Evolutionary conservation across 2,329 filamentous ascomycete genomes (phyloP).

Genomic region (Neofusicoccum cordaticola): DNA sequence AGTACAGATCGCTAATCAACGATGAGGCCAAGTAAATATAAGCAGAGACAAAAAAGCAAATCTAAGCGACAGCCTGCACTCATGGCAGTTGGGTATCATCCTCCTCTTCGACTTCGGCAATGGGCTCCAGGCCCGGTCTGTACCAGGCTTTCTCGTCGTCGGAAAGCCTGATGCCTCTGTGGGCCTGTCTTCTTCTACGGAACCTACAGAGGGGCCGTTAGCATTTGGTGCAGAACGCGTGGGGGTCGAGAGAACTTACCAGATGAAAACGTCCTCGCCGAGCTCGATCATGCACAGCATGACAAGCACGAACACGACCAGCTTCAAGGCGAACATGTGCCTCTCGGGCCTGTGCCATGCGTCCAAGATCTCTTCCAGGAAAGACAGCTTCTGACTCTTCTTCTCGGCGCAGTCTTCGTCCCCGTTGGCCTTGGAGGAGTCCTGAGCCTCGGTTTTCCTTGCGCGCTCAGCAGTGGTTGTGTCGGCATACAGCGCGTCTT

Average conservation of each 20-base stretch:
- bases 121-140: slow-evolving; percentile 12
- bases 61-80: slow-evolving; percentile 16
- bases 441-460: slow-evolving; percentile 5
- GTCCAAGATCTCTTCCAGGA: slow-evolving; percentile 4
- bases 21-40: background rate
- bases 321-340: slow-evolving; percentile 9
- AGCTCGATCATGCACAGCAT: slow-evolving; percentile 16
- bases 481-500: slow-evolving; percentile 9
- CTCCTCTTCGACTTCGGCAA: slow-evolving; percentile 12
- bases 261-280: slow-evolving; percentile 1
- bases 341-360: slow-evolving; percentile 2
- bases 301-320: slow-evolving; percentile 11
- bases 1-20: slow-evolving; percentile 11
- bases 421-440: background rate
- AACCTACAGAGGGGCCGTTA: background rate
- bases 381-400: slow-evolving; percentile 5
- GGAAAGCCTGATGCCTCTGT: background rate
- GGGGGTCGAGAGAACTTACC: background rate
- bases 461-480: background rate
- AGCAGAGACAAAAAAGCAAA: background rate
- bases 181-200: background rate
- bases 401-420: background rate
- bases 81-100: slow-evolving; percentile 17
- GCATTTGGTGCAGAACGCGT: background rate
- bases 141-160: slow-evolving; percentile 8